Percentiles rank a stretch among this genome's conserved stretches.
Evolutionary conservation across 192 early-diverging fungal genomes (phyloP).

Genomic region (Oehlia diaphana): DNA sequence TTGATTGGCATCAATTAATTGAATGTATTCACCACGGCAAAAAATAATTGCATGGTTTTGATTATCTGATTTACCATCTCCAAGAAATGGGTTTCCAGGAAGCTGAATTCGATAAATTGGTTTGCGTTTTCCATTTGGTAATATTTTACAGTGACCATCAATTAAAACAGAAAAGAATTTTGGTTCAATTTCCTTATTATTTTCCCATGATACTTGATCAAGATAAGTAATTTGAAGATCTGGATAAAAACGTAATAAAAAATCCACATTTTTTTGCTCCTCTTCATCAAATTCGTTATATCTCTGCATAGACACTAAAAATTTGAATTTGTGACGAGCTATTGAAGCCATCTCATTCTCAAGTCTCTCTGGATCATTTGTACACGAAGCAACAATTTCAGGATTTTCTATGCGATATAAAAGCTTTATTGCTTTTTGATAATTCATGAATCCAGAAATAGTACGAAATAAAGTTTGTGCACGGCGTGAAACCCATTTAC

Average conservation of each 20-base stretch:
- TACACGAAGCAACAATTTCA: conserved; percentile 66
- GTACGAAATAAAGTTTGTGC: conserved; percentile 87
- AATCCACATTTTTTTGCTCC: conserved; percentile 74
- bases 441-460: conserved; percentile 86
- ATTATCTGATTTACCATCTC: conserved; percentile 90
- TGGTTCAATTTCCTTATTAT: conserved; percentile 64
- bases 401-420: conserved; percentile 80
- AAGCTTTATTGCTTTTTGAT: conserved; percentile 79
- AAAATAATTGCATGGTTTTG: conserved; percentile 87
- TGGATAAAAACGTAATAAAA: conserved; percentile 74
- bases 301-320: conserved; percentile 84
- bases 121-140: conserved; percentile 71
- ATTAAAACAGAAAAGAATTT: conserved; percentile 69
- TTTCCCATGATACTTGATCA: conserved; percentile 63
- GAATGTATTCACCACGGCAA: conserved; percentile 83
- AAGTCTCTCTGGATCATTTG: conserved; percentile 63
- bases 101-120: conserved; percentile 76
- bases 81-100: conserved; percentile 85
- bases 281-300: conserved; percentile 76
- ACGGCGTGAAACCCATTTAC: conserved; percentile 86
- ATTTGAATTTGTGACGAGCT: conserved; percentile 78
- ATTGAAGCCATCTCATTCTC: conserved; percentile 70
- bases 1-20: conserved; percentile 88
- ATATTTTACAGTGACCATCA: conserved; percentile 71
- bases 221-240: conserved; percentile 81